Conservation (phyloP, 1,139 yeast species). For the Lodderomyces parapsilosis region DNA sequence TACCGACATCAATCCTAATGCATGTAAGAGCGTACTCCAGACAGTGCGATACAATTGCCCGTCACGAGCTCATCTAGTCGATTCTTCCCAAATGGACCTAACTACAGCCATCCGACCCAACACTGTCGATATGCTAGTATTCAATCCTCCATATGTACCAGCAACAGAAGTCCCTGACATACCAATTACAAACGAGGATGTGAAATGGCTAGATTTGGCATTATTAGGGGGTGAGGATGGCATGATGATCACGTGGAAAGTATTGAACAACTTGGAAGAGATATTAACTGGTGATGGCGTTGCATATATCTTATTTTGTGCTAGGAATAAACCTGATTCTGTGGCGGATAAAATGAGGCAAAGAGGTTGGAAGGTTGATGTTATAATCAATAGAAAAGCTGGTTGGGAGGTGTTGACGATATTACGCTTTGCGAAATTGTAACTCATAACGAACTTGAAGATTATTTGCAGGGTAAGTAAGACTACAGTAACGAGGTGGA, state of each 20-base stretch:
- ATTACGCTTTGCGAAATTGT: slow-evolving; percentile 41
- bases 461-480: too few species aligned
- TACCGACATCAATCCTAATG: slow-evolving; percentile 79
- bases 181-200: slow-evolving; percentile 51
- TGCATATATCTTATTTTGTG: slow-evolving; percentile 85
- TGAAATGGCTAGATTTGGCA: slow-evolving; percentile 83
- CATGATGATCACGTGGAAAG: slow-evolving; percentile 73
- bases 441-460: background rate
- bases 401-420: slow-evolving; percentile 96
- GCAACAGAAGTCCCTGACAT: slow-evolving; percentile 61
- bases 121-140: slow-evolving; percentile 67
- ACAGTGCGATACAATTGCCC: slow-evolving; percentile 59
- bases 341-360: slow-evolving; percentile 50
- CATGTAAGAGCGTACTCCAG: slow-evolving; percentile 53
- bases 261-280: slow-evolving; percentile 51
- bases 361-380: slow-evolving; percentile 55
- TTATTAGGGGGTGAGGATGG: slow-evolving; percentile 87
- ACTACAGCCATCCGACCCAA: slow-evolving; percentile 46
- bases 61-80: slow-evolving; percentile 38
- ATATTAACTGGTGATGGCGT: slow-evolving; percentile 57
- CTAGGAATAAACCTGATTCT: slow-evolving; percentile 72
- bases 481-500: too few species aligned
- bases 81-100: slow-evolving; percentile 59
- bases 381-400: slow-evolving; percentile 67
- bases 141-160: slow-evolving; percentile 97